Base-by-base conservation (phyloP, 495 filamentous ascomycete species). In the Tuber microsphaerosporum region DNA sequence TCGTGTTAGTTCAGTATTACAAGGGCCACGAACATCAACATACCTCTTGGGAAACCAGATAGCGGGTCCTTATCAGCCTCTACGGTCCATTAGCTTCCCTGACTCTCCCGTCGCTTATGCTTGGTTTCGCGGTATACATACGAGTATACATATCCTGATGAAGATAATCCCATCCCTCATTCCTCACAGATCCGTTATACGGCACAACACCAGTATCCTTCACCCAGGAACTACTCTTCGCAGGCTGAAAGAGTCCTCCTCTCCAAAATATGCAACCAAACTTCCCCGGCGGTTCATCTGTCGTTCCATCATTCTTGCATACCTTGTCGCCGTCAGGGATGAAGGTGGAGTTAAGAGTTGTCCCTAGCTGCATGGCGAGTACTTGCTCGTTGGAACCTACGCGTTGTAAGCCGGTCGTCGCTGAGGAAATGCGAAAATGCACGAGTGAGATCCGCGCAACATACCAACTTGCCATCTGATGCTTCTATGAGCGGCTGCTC, bases 101-200 rank as follows among this genome's bases (percentile, higher is more conserved):
- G 71, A 44, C 22, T 10, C 45, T 56, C 56, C 71, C 65, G 72
- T 70, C 51, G 42, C 19, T 3, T 26, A 34, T 39, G 7, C 17
- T 39, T 22, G 41, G 12, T 17, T 20, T 14, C n/a, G n/a, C 16
- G 48, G 42, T n/a, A n/a, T 17, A 43, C 31, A 61, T 74, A 81
- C 80, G 45, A 31, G 45, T 10, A 56, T 82, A 82, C 31, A 72
- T 71, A 17, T 73, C 76, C 41, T 20, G 70, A 37, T 82, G 78
- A 9, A 82, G 80, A 69, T 46, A 82, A 73, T 82, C 80, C 79
- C 79, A 82, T 8, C 80, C 80, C 14, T 73, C 51, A 19, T 82
- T 82, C 41, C 26, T 20, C n/a, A 74, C 76, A 17, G 75, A 76
- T 5, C 80, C 80, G 16, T 81, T 79, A 61, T 73, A 81, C 1